Conservation (phyloP, 345 rosid species). For the Mangifera indica region DNA sequence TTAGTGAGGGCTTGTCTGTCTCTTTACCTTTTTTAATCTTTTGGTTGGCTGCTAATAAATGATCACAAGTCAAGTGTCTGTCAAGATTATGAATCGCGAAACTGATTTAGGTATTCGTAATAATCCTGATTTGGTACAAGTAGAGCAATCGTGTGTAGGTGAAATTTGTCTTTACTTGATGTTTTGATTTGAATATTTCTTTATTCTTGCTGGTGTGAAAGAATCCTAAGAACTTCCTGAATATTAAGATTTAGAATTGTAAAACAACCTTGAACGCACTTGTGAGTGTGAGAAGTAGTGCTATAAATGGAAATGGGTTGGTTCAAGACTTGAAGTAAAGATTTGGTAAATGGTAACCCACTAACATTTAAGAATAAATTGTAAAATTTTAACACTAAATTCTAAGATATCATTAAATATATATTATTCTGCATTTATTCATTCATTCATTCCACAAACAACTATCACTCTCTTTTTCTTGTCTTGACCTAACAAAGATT, state of each 20-base stretch:
- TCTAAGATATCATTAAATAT: conserved; percentile 19
- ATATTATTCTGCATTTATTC: no score
- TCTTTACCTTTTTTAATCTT: not conserved
- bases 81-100: no score
- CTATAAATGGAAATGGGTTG: conserved; percentile 13
- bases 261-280: no score
- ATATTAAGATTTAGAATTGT: no score
- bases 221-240: no score
- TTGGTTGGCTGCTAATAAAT: not conserved
- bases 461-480: conserved; percentile 9
- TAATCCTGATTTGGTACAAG: no score
- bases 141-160: no score
- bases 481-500: conserved; percentile 32
- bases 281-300: not conserved
- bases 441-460: not conserved
- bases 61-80: no score
- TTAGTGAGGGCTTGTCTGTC: not conserved
- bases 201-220: no score
- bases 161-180: no score
- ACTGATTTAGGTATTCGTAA: no score
- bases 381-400: not conserved
- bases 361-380: not conserved
- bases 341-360: conserved; percentile 15
- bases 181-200: no score
- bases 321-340: not conserved